phyloP scores from a whole-genome alignment of 1,284 basidiomycete species.

The Athelia psychrophila region DNA sequence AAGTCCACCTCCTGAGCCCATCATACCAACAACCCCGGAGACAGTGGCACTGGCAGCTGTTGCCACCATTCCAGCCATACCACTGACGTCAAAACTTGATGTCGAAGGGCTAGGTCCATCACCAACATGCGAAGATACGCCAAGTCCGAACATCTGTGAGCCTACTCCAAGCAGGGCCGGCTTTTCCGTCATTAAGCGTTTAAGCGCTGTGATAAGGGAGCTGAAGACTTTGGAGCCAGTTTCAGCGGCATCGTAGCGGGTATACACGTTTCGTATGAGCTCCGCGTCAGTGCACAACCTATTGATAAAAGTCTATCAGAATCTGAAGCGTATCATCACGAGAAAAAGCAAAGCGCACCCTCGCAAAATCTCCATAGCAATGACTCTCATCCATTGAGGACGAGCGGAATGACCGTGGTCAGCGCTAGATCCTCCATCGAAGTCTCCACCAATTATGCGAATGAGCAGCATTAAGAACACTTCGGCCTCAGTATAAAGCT shows the following conservation, averaged over 20 bases:
- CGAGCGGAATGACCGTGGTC: constrained; percentile 40
- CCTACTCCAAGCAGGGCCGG: constrained; percentile 80
- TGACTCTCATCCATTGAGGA: constrained; percentile 84
- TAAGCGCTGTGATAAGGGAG: constrained; percentile 78
- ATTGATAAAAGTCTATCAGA: constrained; percentile 4
- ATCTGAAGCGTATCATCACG: neutral
- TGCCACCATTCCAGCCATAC: constrained; percentile 81
- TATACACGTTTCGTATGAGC: constrained; percentile 80
- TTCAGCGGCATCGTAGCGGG: constrained; percentile 69
- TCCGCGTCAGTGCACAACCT: constrained; percentile 82
- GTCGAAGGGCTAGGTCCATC: constrained; percentile 30
- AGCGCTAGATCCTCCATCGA: constrained; percentile 25
- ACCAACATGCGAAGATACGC: constrained; percentile 41
- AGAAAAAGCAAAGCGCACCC: constrained; percentile 43
- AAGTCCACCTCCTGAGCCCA: constrained; percentile 63
- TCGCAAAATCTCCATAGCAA: constrained; percentile 90
- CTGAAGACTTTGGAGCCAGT: constrained; percentile 70
- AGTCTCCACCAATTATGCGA: constrained; percentile 72
- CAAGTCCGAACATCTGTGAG: constrained; percentile 78
- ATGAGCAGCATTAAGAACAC: constrained; percentile 84
- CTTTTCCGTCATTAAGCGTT: constrained; percentile 80
- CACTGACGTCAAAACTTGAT: constrained; percentile 56
- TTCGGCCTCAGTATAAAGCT: constrained; percentile 80
- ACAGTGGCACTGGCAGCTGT: constrained; percentile 81
- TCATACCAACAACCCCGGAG: constrained; percentile 70